Conservation (phyloP, 1,139 yeast species). For the Taiozyma onychis region DNA sequence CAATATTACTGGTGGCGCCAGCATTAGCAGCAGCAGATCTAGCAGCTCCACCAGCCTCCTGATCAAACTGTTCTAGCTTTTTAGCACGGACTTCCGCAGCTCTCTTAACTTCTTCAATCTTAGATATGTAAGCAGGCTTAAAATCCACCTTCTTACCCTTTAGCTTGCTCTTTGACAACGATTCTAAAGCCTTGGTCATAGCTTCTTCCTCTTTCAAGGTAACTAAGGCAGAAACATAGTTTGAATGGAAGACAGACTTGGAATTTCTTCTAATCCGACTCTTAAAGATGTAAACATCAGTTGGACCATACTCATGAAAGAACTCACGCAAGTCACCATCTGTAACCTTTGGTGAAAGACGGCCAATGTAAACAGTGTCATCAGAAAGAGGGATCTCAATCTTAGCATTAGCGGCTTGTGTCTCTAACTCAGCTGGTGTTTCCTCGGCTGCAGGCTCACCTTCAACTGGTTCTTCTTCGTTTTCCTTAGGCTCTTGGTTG, state of each 20-base stretch:
- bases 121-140: constrained; percentile 36
- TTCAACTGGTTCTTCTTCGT: not conserved
- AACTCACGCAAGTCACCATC: constrained; percentile 39
- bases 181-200: constrained; percentile 39
- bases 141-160: constrained; percentile 33
- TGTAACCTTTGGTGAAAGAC: constrained; percentile 35
- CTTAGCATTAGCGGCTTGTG: constrained; percentile 8
- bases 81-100: constrained; percentile 27
- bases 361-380: constrained; percentile 49
- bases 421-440: constrained; percentile 9
- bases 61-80: constrained; percentile 9
- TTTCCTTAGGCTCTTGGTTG: not conserved
- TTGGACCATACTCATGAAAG: constrained; percentile 41
- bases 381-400: constrained; percentile 29
- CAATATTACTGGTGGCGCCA: not conserved
- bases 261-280: constrained; percentile 23
- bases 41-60: constrained; percentile 12
- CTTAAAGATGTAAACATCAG: constrained; percentile 42
- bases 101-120: constrained; percentile 37
- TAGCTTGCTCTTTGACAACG: constrained; percentile 33
- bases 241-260: constrained; percentile 25
- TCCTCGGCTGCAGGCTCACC: not conserved
- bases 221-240: constrained; percentile 48
- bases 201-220: constrained; percentile 40
- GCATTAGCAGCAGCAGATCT: constrained; percentile 2